These are phyloP conservation scores for Cutaneotrichosporon sp. DNA, from an alignment of 1,284 basidiomycete genomes.

Conservation along the genomic window DNA sequence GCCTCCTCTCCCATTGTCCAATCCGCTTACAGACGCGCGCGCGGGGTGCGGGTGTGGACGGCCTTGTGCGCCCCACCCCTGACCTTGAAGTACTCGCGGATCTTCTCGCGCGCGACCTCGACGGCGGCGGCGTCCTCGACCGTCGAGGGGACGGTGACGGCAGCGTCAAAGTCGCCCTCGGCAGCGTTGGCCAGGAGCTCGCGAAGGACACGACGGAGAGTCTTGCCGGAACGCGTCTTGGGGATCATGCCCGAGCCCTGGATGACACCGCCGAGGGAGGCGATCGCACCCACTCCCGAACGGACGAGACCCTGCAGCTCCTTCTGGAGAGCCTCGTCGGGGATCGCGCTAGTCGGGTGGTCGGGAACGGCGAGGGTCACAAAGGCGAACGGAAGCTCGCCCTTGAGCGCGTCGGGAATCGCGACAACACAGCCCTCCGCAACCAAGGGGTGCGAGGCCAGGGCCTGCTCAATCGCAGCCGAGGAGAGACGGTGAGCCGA, in stretches of 20 bases:
- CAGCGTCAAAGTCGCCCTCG: slow-evolving; percentile 24
- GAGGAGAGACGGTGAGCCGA: slow-evolving; percentile 93
- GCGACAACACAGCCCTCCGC: slow-evolving; percentile 83
- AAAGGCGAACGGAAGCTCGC: slow-evolving; percentile 62
- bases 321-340: slow-evolving; percentile 61
- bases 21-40: not conserved
- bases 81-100: slow-evolving; percentile 26
- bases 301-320: slow-evolving; percentile 86
- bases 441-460: slow-evolving; percentile 85
- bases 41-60: slow-evolving; percentile 19
- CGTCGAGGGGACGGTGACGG: slow-evolving; percentile 24
- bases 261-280: slow-evolving; percentile 87
- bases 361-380: slow-evolving; percentile 52
- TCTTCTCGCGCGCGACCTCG: slow-evolving; percentile 24
- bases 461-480: slow-evolving; percentile 90
- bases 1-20: not conserved
- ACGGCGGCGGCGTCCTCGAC: slow-evolving; percentile 25
- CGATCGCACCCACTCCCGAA: slow-evolving; percentile 88
- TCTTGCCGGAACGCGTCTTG: slow-evolving; percentile 91
- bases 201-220: slow-evolving; percentile 78
- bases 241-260: slow-evolving; percentile 70
- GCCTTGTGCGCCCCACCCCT: slow-evolving; percentile 23
- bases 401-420: slow-evolving; percentile 75
- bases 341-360: slow-evolving; percentile 58
- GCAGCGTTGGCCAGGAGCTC: slow-evolving; percentile 27